Conservation (phyloP, 2,329 filamentous ascomycete species). For the Claviceps purpurea region DNA sequence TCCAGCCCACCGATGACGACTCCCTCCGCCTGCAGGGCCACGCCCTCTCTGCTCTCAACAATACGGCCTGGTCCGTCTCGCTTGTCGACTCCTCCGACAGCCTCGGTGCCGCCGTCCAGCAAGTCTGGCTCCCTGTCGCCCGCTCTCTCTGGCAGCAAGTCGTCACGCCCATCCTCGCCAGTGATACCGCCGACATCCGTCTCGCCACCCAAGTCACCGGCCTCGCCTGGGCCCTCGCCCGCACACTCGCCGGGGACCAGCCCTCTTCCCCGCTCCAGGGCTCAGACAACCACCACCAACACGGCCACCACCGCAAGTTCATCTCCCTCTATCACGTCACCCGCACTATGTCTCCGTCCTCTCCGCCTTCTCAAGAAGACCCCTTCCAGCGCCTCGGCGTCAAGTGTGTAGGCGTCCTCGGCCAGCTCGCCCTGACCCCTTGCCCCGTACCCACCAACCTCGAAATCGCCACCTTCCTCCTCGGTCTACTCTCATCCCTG, state of each 20-base stretch:
- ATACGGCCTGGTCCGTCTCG: constrained; percentile 54
- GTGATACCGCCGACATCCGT: constrained; percentile 47
- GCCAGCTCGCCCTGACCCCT: constrained; percentile 45
- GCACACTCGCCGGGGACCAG: constrained; percentile 33
- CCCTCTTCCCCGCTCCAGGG: constrained; percentile 24
- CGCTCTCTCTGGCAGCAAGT: constrained; percentile 44
- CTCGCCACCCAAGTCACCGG: constrained; percentile 51
- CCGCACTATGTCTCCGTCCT: constrained; percentile 20
- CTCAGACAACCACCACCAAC: constrained; percentile 16
- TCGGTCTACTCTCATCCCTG: constrained; percentile 38
- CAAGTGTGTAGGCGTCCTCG: constrained; percentile 54
- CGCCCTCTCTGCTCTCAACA: constrained; percentile 49
- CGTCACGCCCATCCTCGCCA: constrained; percentile 42
- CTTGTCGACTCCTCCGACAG: constrained; percentile 43
- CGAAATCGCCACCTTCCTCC: constrained; percentile 49
- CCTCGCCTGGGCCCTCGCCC: constrained; percentile 51
- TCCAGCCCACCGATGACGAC: constrained; percentile 27
- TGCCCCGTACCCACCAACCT: constrained; percentile 41
- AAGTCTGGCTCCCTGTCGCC: constrained; percentile 40
- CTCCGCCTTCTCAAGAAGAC: constrained; percentile 23
- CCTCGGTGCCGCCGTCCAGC: constrained; percentile 37
- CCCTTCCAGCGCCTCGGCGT: constrained; percentile 50
- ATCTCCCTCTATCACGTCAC: constrained; percentile 52
- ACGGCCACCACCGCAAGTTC: constrained; percentile 47
- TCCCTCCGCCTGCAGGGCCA: constrained; percentile 33